phyloP scores from a whole-genome alignment of 371 early-diverging fungal genomes.

The Haplosporangium sp. region DNA sequence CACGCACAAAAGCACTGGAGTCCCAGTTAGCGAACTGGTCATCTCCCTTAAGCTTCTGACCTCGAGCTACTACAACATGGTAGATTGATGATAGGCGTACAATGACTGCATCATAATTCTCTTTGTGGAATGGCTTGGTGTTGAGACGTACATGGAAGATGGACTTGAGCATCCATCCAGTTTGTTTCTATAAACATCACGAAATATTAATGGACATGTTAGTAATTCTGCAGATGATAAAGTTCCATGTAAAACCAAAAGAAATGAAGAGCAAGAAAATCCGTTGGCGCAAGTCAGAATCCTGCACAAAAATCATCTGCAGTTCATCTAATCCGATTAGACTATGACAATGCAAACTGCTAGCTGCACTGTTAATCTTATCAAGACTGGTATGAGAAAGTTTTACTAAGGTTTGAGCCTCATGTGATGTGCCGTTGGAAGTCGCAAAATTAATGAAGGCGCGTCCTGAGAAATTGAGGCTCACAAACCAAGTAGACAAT shows the following conservation, averaged over 20 bases:
- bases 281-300: neutral
- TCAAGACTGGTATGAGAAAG: too few species aligned
- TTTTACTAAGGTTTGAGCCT: too few species aligned
- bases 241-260: neutral
- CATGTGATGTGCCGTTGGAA: too few species aligned
- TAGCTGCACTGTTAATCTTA: too few species aligned
- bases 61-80: conserved; percentile 89
- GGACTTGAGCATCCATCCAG: conserved; percentile 86
- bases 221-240: neutral
- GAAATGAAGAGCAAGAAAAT: neutral
- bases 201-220: neutral
- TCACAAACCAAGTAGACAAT: neutral
- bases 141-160: conserved; percentile 91
- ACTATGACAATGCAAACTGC: neutral
- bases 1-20: conserved; percentile 78
- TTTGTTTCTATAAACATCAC: conserved; percentile 73
- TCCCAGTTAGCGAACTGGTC: conserved; percentile 49
- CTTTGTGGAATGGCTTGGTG: conserved; percentile 90
- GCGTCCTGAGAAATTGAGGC: neutral
- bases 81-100: conserved; percentile 92
- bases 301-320: conserved; percentile 1
- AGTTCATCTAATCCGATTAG: neutral
- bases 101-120: conserved; percentile 92
- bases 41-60: conserved; percentile 73
- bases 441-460: too few species aligned